A percentile compares a stretch with the other conserved stretches of the same genome.
phyloP scores from a whole-genome alignment of 768 basidiomycete species.

The Amanita thiersii region DNA sequence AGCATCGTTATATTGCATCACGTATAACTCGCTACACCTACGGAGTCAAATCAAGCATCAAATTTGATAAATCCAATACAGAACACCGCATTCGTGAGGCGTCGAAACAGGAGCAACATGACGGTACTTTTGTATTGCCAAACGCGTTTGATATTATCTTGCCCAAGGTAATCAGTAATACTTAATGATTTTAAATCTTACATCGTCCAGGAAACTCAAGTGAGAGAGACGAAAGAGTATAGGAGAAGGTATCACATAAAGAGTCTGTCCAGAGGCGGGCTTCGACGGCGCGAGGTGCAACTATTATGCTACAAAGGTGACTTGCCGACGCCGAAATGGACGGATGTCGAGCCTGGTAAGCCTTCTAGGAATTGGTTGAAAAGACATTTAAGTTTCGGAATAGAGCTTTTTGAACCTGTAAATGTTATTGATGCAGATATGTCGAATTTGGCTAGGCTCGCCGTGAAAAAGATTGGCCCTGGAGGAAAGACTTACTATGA shows the following conservation, averaged over 20 bases:
- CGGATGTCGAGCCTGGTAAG: slow-evolving; percentile 6
- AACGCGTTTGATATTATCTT: slow-evolving; percentile 13
- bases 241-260: slow-evolving; percentile 11
- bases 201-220: slow-evolving; percentile 12
- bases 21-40: slow-evolving; percentile 20
- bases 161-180: slow-evolving; percentile 7
- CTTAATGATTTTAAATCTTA: not conserved
- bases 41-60: slow-evolving; percentile 14
- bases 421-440: slow-evolving; percentile 7
- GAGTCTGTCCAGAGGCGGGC: slow-evolving; percentile 9
- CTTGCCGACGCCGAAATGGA: slow-evolving; percentile 4
- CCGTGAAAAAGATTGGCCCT: slow-evolving; percentile 5
- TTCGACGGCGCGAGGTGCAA: slow-evolving; percentile 7
- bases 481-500: slow-evolving; percentile 11
- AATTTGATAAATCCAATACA: slow-evolving; percentile 12
- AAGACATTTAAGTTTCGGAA: not conserved
- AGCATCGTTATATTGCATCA: slow-evolving; percentile 18
- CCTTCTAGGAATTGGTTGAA: not conserved
- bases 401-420: slow-evolving; percentile 7
- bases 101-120: slow-evolving; percentile 10
- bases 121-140: slow-evolving; percentile 11
- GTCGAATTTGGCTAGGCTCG: slow-evolving; percentile 2
- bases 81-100: slow-evolving; percentile 15
- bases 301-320: slow-evolving; percentile 14
- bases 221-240: slow-evolving; percentile 15